A percentile compares a stretch with the other conserved stretches of the same genome.
These are phyloP conservation scores for Aphanomyces euteiches DNA, from an alignment of 352 stramenopile species.

Conservation along the genomic window DNA sequence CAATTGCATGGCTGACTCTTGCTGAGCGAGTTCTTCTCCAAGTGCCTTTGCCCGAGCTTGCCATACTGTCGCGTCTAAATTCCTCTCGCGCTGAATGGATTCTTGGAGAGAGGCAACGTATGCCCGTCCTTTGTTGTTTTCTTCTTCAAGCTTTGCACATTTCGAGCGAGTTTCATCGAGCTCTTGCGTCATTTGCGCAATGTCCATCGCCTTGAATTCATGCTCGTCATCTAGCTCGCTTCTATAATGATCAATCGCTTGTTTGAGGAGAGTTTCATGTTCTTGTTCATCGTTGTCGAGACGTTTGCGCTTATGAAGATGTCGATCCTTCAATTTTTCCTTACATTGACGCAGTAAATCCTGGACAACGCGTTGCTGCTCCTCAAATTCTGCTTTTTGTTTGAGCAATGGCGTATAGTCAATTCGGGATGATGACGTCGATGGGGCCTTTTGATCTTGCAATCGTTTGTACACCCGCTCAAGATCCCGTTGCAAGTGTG, in stretches of 20 bases:
- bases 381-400: neutral
- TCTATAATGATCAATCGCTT: conserved; percentile 3
- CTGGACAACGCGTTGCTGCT: conserved; percentile 10
- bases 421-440: neutral
- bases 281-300: neutral
- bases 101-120: conserved; percentile 8
- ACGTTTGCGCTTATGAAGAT: neutral
- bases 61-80: neutral
- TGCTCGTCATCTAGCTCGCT: neutral
- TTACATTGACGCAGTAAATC: conserved; percentile 14
- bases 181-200: conserved; percentile 11
- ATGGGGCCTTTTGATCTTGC: neutral
- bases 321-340: neutral
- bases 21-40: neutral
- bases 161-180: neutral
- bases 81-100: neutral
- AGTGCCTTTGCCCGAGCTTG: too few species aligned
- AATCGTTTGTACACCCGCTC: conserved; percentile 18
- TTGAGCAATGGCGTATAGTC: neutral
- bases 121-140: conserved; percentile 1
- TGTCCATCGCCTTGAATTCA: conserved; percentile 6
- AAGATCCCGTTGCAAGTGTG: conserved; percentile 7
- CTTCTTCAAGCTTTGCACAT: neutral
- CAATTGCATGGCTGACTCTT: neutral
- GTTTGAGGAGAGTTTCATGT: neutral